Evolutionary conservation across 257 asterid species (phyloP).

Genomic region (Craterostigma plantagineum): DNA sequence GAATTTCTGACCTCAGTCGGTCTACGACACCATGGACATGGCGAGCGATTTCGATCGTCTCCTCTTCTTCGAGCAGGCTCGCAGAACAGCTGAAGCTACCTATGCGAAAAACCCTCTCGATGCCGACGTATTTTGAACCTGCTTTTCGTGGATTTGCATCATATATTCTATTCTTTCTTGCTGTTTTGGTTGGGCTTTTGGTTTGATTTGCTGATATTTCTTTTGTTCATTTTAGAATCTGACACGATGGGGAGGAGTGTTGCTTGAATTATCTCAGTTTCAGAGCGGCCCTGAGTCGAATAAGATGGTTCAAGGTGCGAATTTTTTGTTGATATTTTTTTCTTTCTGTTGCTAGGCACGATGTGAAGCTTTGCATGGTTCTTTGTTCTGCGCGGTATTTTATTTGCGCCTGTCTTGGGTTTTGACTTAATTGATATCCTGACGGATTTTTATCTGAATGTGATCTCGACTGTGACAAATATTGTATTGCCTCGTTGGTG

Average conservation of each 20-base stretch:
- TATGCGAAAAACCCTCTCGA: slow-evolving; percentile 60
- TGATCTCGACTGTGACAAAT: neutral
- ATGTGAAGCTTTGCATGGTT: neutral
- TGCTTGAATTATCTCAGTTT: slow-evolving; percentile 80
- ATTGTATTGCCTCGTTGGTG: too few species aligned
- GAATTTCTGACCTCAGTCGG: too few species aligned
- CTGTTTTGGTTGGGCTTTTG: neutral
- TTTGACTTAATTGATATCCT: too few species aligned
- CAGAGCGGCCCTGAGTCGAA: slow-evolving; percentile 57
- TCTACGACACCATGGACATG: slow-evolving; percentile 27
- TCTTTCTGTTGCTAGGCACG: neutral
- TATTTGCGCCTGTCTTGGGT: neutral
- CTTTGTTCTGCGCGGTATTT: neutral
- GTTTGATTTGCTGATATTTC: neutral
- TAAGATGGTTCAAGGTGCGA: slow-evolving; percentile 57
- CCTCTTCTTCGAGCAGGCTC: slow-evolving; percentile 76
- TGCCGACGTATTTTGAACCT: slow-evolving; percentile 30
- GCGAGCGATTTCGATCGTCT: slow-evolving; percentile 68
- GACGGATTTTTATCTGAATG: too few species aligned
- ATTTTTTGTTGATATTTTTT: neutral
- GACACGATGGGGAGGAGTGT: slow-evolving; percentile 81
- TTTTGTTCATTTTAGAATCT: slow-evolving; percentile 41
- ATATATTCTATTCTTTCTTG: neutral
- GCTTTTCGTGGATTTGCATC: slow-evolving; percentile 1
- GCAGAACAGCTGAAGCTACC: slow-evolving; percentile 55